Evolutionary conservation across 169 alveolate species (phyloP).

Genomic region (Plasmodium sp.): DNA sequence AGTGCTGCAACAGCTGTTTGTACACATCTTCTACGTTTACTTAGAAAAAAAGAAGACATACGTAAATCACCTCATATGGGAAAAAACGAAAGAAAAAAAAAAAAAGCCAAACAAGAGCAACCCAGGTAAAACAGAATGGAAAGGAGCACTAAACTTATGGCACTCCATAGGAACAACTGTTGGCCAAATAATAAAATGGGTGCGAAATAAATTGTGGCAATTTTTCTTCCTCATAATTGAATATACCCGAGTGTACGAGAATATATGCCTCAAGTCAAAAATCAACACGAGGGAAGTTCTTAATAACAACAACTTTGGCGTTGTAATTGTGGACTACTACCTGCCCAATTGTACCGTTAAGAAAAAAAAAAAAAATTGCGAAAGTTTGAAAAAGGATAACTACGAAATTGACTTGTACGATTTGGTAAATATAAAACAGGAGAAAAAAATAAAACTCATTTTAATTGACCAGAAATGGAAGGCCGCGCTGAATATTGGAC

Average conservation of each 20-base stretch:
- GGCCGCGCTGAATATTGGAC: constrained; percentile 2
- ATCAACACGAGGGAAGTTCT: constrained; percentile 59
- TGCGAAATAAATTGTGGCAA: neutral
- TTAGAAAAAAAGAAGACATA: constrained; percentile 37
- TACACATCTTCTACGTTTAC: constrained; percentile 42
- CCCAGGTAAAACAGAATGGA: neutral
- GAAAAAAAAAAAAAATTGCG: constrained; percentile 18
- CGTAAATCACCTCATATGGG: constrained; percentile 2
- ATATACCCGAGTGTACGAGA: constrained; percentile 27
- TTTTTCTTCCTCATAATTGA: constrained; percentile 40
- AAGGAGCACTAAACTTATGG: neutral
- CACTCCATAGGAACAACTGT: neutral
- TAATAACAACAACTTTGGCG: constrained; percentile 44
- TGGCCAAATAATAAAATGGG: neutral
- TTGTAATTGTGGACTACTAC: constrained; percentile 51
- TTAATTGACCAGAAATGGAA: constrained; percentile 62
- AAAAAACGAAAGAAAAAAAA: neutral
- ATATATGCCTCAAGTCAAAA: constrained; percentile 3
- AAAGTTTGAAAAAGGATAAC: neutral
- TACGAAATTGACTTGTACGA: constrained; percentile 29
- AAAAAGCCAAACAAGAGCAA: neutral
- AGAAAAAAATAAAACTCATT: constrained; percentile 33
- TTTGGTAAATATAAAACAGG: constrained; percentile 47
- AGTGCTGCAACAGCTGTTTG: constrained; percentile 37
- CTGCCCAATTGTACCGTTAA: constrained; percentile 36